Conservation (phyloP, 345 rosid genomes). For the Populus pruinosa region DNA sequence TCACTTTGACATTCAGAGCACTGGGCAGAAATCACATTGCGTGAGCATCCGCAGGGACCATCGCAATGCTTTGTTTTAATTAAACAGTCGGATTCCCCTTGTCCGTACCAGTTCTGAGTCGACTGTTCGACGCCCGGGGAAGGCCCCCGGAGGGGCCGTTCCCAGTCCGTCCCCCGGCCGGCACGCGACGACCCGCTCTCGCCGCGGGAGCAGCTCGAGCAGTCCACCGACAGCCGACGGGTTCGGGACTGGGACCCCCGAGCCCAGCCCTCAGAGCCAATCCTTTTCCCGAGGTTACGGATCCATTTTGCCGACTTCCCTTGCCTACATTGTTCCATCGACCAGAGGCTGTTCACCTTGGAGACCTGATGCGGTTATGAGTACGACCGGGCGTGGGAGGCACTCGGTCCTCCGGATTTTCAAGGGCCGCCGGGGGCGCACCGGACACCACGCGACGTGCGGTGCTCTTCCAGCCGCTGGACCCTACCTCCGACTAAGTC, state of each 20-base stretch:
- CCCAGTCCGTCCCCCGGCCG: background rate
- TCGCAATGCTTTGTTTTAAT: background rate
- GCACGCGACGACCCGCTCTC: too few relatives aligned
- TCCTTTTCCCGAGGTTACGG: too few relatives aligned
- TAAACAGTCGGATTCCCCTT: background rate
- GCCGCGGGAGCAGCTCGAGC: background rate
- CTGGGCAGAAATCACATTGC: conserved; percentile 15
- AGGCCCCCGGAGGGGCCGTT: background rate
- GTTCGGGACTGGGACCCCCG: background rate
- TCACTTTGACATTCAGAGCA: conserved; percentile 14
- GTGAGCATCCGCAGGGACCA: conserved; percentile 14
- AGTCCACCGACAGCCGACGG: background rate
- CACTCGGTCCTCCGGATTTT: too few relatives aligned
- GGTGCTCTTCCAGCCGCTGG: too few relatives aligned
- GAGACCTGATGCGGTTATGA: too few relatives aligned
- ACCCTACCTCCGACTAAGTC: too few relatives aligned
- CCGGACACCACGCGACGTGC: too few relatives aligned
- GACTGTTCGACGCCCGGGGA: background rate
- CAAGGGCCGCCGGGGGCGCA: too few relatives aligned
- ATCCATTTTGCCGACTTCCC: too few relatives aligned
- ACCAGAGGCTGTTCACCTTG: too few relatives aligned
- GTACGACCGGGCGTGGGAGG: too few relatives aligned
- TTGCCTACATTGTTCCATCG: too few relatives aligned
- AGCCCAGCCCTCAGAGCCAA: background rate
- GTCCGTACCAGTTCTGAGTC: background rate